Evolutionary conservation across 352 stramenopile species (phyloP), one percentile per base, ranked within the genome.

Genomic region (Globisporangium okanoganense): DNA sequence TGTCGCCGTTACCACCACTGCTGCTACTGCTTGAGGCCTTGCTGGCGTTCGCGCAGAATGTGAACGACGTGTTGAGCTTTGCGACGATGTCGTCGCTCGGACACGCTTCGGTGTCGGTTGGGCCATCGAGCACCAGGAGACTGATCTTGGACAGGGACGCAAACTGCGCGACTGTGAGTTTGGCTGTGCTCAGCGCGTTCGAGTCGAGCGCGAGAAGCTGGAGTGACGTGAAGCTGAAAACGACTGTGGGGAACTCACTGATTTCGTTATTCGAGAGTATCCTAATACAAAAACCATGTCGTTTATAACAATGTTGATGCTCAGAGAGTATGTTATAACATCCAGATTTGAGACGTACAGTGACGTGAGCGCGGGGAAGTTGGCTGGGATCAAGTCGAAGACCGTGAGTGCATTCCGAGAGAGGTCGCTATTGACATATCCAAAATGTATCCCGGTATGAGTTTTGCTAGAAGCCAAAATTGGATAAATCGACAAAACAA

Each of bases 191-290:
- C 29, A 90, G 69, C 9, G 79, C 78, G 45, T 92, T 92, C 38
- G 51, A 31, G 10, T 54, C 49, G 27, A 92, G 58, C 0, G 69
- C 75, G 50, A 92, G 60, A 18, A 65, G 67, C 44, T 80, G 70
- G n/a, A 92, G 62, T 3, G 62, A 77, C 22, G 72, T 61, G 25
- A 92, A 47, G 31, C 74, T 72, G 49, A 90, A 92, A n/a, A 92
- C 51, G 16, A 80, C 72, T 0, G 70, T 48, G 7, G 82, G 82
- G 16, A 92, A 62, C 0, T 58, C 56, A 13, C 57, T 53, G 22
- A 92, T 53, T 4, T 71, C 69, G 63, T 92, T 92, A 24, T 66
- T 65, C 29, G 78, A 67, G 38, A 91, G 67, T 59, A 70, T 68
- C 47, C 76, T 85, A 29, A 20, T 3, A 50, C 8, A 16, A n/a